A percentile compares a stretch with the other conserved stretches of the same genome.
phyloP scores from a whole-genome alignment of 495 filamentous ascomycete genomes.

The Hypoxylon lienhwacheense region DNA sequence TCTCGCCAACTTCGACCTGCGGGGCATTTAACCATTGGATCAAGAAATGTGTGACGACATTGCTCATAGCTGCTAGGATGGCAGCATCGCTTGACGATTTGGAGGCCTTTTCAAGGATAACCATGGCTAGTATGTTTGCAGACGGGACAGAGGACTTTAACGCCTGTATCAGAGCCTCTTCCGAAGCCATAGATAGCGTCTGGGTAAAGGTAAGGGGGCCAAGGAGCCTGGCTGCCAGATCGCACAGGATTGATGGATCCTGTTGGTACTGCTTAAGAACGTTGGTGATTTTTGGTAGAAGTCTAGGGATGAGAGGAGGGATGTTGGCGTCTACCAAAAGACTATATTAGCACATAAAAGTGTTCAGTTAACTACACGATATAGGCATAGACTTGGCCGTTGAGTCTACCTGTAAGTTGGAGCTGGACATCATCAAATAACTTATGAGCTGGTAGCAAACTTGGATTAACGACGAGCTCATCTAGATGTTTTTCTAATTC shows the following conservation, averaged over 20 bases:
- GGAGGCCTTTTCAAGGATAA: conserved; percentile 72
- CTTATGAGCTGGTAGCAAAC: conserved; percentile 44
- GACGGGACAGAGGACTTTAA: conserved; percentile 63
- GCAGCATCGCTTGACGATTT: conserved; percentile 61
- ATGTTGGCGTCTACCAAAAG: conserved; percentile 46
- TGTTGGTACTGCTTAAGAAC: conserved; percentile 52
- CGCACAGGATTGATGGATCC: conserved; percentile 55
- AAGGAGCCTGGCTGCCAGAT: conserved; percentile 57
- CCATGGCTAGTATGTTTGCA: conserved; percentile 70
- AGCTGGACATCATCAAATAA: conserved; percentile 59
- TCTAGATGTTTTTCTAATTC: conserved; percentile 55
- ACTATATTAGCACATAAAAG: not conserved
- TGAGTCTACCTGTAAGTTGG: conserved; percentile 50
- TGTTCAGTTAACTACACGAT: not conserved
- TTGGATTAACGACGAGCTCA: conserved; percentile 46
- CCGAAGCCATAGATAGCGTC: conserved; percentile 54
- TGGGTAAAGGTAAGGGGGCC: conserved; percentile 54
- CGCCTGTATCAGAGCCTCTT: conserved; percentile 55
- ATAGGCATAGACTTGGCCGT: not conserved
- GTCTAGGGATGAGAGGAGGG: conserved; percentile 47
- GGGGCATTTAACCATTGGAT: conserved; percentile 71
- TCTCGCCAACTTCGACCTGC: conserved; percentile 72
- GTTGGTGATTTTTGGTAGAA: conserved; percentile 53
- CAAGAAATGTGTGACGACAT: conserved; percentile 62
- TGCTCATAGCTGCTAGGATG: conserved; percentile 66